These are phyloP conservation scores for Trichoderma endophyticum DNA, from an alignment of 2,329 filamentous ascomycete genomes.

Conservation along the genomic window DNA sequence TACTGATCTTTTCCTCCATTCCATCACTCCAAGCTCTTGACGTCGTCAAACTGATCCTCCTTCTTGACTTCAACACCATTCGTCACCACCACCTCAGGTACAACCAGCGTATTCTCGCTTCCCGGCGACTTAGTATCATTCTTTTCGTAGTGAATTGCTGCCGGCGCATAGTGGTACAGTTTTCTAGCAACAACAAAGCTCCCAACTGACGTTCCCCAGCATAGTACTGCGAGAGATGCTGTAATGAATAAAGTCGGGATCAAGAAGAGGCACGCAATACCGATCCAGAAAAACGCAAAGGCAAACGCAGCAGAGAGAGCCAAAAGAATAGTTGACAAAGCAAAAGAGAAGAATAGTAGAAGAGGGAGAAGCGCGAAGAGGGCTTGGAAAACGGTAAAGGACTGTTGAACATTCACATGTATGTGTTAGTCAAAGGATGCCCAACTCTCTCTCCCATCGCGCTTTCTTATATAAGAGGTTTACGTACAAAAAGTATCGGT, in stretches of 20 bases:
- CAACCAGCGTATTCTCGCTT: not conserved
- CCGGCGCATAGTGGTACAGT: conserved; percentile 40
- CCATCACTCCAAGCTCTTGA: not conserved
- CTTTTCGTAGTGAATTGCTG: conserved; percentile 14
- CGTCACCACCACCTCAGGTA: not conserved
- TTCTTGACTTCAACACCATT: not conserved
- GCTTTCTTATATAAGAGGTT: too few species aligned
- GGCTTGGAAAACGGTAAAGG: conserved; percentile 64
- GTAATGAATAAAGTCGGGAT: conserved; percentile 67
- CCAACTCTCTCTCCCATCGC: not conserved
- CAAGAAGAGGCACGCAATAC: conserved; percentile 64
- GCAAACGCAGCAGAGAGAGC: conserved; percentile 59
- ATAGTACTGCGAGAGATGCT: conserved; percentile 56
- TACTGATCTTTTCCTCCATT: not conserved
- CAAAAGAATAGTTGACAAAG: conserved; percentile 59
- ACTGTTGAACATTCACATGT: conserved; percentile 32
- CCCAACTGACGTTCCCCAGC: conserved; percentile 66
- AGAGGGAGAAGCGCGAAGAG: conserved; percentile 65
- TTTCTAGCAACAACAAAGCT: conserved; percentile 52
- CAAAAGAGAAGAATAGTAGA: conserved; percentile 65
- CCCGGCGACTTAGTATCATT: not conserved
- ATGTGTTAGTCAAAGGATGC: not conserved
- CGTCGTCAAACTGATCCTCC: not conserved
- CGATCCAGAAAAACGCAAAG: conserved; percentile 66
- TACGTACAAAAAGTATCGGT: conserved; percentile 64